Conservation (phyloP, 306 rosid species). For the Canavalia gladiata region DNA sequence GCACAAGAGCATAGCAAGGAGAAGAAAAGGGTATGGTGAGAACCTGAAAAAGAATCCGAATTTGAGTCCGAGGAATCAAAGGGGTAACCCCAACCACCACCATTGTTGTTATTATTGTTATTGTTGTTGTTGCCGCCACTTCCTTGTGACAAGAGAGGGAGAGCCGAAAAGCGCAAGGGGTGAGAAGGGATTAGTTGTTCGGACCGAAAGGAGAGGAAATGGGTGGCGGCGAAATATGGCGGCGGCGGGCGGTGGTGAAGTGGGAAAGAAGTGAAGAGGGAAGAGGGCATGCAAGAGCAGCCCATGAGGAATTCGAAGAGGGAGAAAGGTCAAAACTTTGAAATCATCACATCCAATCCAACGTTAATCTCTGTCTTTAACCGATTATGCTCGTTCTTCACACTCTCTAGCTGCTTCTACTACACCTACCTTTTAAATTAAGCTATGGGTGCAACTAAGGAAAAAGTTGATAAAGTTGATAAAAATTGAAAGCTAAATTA, state of each 20-base stretch:
- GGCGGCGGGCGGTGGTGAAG: constrained; percentile 32
- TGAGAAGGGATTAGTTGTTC: constrained; percentile 42
- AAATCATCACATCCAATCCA: not conserved
- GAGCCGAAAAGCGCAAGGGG: constrained; percentile 42
- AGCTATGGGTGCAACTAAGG: too few relatives aligned
- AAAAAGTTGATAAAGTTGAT: too few relatives aligned
- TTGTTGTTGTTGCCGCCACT: constrained; percentile 34
- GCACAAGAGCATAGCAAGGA: constrained; percentile 54
- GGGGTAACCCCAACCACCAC: constrained; percentile 62
- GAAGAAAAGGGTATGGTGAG: constrained; percentile 51
- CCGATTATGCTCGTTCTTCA: not conserved
- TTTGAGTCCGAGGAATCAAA: constrained; percentile 47
- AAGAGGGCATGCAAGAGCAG: constrained; percentile 39
- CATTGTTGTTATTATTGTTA: constrained; percentile 14
- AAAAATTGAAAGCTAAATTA: too few relatives aligned
- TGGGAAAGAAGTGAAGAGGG: constrained; percentile 30
- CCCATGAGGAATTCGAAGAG: constrained; percentile 43
- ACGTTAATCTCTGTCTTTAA: too few relatives aligned
- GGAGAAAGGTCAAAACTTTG: constrained; percentile 30
- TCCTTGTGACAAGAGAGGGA: constrained; percentile 24
- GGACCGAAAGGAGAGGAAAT: not conserved
- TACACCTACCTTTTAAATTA: not conserved
- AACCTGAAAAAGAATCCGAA: constrained; percentile 51
- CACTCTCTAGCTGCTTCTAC: not conserved
- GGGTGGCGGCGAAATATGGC: constrained; percentile 33